Evolutionary conservation across 805 yeast genomes (phyloP).

Genomic region (Metschnikowia drakensbergensis): DNA sequence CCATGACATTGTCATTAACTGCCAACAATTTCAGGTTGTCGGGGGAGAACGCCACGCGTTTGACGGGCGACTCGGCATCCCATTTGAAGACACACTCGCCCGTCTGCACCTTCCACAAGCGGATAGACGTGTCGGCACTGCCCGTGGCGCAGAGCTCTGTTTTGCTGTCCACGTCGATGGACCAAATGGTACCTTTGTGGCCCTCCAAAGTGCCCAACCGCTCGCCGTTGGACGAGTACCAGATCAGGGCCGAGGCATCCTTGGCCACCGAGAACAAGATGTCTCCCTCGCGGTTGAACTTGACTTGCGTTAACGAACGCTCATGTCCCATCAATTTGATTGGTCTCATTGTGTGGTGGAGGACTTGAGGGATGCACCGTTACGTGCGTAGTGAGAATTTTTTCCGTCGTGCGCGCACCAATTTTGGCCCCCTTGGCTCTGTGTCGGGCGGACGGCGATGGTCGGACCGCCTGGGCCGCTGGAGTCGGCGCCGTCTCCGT

Average conservation of each 20-base stretch:
- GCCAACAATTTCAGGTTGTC: constrained; percentile 65
- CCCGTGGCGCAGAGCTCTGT: constrained; percentile 79
- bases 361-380: background rate
- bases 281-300: constrained; percentile 94
- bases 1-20: constrained; percentile 91
- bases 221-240: constrained; percentile 96
- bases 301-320: constrained; percentile 95
- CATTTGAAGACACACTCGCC: constrained; percentile 76
- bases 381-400: constrained; percentile 2
- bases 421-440: background rate
- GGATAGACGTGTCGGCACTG: constrained; percentile 81
- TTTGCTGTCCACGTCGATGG: constrained; percentile 76
- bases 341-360: constrained; percentile 37
- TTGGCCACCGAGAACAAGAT: constrained; percentile 87
- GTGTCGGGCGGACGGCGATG: too few species aligned
- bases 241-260: constrained; percentile 83
- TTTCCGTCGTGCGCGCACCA: constrained; percentile 9
- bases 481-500: too few species aligned
- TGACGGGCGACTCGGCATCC: constrained; percentile 79
- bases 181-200: constrained; percentile 93
- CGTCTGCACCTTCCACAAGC: constrained; percentile 76
- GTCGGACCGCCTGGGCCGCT: too few species aligned
- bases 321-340: constrained; percentile 86
- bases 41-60: constrained; percentile 83
- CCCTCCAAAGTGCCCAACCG: constrained; percentile 83